Evolutionary conservation across 2,329 filamentous ascomycete species (phyloP), one percentile per base, ranked within the genome.

Genomic region (Cyclaneusma minus): DNA sequence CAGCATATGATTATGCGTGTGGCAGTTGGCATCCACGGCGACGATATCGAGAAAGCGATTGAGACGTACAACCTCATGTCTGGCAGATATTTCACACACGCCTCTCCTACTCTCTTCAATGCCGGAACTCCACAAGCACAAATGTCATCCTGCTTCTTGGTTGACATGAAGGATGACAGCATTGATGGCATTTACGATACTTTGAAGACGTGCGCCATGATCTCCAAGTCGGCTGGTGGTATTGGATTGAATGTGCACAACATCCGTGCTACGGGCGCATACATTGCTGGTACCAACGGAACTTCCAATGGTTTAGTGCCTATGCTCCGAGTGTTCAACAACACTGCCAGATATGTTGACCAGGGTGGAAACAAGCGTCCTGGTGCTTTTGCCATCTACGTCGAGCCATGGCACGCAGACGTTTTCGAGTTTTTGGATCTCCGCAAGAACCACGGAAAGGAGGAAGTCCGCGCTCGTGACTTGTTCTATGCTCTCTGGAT

Each of bases 1-100:
- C 89, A 98, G 58, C 89, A 98, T 62, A 89, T 98, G 84, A 87
- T 98, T 45, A 98, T 98, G 89, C 83, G 89, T 68, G 89, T 98
- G 28, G 72, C 89, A 41, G 87, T 98, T 31, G 89, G 89, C 31
- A 93, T 98, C 42, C 91, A 92, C 63, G 85, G 85, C 33, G 82
- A 93, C 37, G 70, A 95, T 46, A 78, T 98, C 33, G 89, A 95
- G 60, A 82, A 77, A 47, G 87, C 83, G 36, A 74, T 95, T 29
- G 84, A 98, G 68, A 95, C 89, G 21, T 98, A 98, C 65, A 87
- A 95, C 59, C 71, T 91, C 56, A 94, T 98, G 85, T 98, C 89
- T 16, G 84, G 75, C 62, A 95, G 95, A 58, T 87, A 80, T 62
- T 98, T 98, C 60, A 98, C 89, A 29, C 89, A 98, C 48, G 89